These are phyloP conservation scores for Onygena corvina DNA, from an alignment of 2,329 filamentous ascomycete genomes.

Conservation along the genomic window DNA sequence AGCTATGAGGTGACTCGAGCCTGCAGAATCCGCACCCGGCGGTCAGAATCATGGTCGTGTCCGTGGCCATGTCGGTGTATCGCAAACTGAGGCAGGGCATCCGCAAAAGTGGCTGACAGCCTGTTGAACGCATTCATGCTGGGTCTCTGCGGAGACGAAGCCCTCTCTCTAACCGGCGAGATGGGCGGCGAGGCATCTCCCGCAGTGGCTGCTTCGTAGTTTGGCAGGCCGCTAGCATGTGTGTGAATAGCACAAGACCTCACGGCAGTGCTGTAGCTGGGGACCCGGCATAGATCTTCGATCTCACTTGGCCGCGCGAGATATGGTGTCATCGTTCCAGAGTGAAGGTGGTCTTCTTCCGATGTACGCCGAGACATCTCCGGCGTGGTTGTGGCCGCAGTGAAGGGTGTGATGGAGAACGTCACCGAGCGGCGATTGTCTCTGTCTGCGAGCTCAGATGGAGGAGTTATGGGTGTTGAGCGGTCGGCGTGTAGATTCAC, in stretches of 20 bases:
- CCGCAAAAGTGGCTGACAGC: background rate
- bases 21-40: background rate
- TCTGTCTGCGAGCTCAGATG: background rate
- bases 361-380: slow-evolving; percentile 36
- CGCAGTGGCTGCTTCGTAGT: slow-evolving; percentile 45
- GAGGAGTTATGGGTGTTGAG: background rate
- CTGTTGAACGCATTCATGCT: background rate
- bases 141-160: background rate
- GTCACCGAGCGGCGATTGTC: background rate
- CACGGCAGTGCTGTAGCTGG: slow-evolving; percentile 65
- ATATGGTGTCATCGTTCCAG: slow-evolving; percentile 32
- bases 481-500: slow-evolving; percentile 36
- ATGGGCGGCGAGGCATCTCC: slow-evolving; percentile 7
- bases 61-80: background rate
- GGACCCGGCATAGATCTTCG: slow-evolving; percentile 57
- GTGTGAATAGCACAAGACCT: slow-evolving; percentile 47
- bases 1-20: background rate
- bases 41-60: background rate
- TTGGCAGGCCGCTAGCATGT: slow-evolving; percentile 46
- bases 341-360: slow-evolving; percentile 37
- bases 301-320: slow-evolving; percentile 43
- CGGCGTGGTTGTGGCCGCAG: slow-evolving; percentile 18
- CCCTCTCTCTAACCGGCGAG: background rate
- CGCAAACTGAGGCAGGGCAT: background rate
- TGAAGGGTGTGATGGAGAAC: slow-evolving; percentile 6